Evolutionary conservation across 441 rosid species (phyloP).

Genomic region (Erodium texanum): DNA sequence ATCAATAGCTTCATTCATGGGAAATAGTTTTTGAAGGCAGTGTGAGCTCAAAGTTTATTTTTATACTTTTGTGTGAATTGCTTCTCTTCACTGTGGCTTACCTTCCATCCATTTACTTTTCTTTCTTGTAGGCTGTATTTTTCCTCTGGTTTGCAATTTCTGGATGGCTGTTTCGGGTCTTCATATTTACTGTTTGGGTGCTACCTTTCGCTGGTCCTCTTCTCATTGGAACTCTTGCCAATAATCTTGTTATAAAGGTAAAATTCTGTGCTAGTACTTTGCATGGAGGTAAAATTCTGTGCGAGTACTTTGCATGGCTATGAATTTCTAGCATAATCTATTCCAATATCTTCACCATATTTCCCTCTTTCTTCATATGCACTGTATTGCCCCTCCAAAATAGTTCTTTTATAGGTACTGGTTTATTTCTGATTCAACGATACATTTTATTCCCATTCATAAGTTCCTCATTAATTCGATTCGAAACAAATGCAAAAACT

Average conservation of each 20-base stretch:
- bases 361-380: neutral
- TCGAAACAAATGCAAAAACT: no score
- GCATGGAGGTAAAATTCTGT: slow-evolving; percentile 34
- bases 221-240: slow-evolving; percentile 84
- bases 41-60: neutral
- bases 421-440: neutral
- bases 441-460: neutral
- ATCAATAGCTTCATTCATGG: neutral
- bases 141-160: slow-evolving; percentile 89
- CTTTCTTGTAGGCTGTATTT: slow-evolving; percentile 51
- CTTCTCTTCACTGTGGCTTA: neutral
- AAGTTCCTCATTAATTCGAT: neutral
- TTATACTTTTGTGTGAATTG: neutral
- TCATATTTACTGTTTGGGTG: slow-evolving; percentile 65
- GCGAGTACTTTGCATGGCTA: neutral
- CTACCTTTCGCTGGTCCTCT: slow-evolving; percentile 94
- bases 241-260: slow-evolving; percentile 84
- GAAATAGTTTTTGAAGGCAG: neutral
- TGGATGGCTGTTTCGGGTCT: slow-evolving; percentile 84
- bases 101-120: slow-evolving; percentile 3
- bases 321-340: neutral
- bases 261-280: neutral
- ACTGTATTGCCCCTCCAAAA: neutral
- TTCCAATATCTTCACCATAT: neutral
- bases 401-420: neutral